Evolutionary conservation across 1,284 basidiomycete species (phyloP).

Genomic region (Amanita bisporigera): DNA sequence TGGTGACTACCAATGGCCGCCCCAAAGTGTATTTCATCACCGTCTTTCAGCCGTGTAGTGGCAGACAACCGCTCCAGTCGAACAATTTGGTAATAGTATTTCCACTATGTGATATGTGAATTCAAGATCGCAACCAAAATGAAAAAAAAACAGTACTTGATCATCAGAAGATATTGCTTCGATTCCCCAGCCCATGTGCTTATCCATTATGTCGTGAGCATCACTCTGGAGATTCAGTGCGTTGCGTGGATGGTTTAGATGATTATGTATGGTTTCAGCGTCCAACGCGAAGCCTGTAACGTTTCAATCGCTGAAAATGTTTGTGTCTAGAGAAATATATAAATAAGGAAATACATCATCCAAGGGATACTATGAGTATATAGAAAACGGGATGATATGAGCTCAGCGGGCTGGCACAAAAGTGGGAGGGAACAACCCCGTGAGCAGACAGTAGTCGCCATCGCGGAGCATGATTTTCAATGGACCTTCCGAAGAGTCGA

Average conservation of each 20-base stretch:
- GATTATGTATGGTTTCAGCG: conserved; percentile 10
- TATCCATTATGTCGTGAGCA: conserved; percentile 12
- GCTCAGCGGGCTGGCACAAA: conserved; percentile 13
- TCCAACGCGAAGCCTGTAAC: conserved; percentile 15
- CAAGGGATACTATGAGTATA: conserved; percentile 8
- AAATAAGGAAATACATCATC: conserved; percentile 1
- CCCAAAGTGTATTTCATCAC: too few species aligned
- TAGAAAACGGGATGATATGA: conserved; percentile 21
- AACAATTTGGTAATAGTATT: conserved; percentile 1
- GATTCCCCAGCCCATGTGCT: neutral
- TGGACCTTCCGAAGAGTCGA: conserved; percentile 4
- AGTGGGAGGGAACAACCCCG: conserved; percentile 11
- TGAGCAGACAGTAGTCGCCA: conserved; percentile 15
- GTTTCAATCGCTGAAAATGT: conserved; percentile 15
- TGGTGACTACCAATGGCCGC: too few species aligned
- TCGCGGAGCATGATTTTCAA: conserved; percentile 16
- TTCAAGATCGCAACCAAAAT: neutral
- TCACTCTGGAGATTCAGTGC: conserved; percentile 8
- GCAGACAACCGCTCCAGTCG: neutral
- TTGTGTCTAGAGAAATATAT: conserved; percentile 14
- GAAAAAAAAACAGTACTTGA: neutral
- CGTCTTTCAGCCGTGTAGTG: too few species aligned
- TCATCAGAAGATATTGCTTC: neutral
- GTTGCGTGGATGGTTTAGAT: conserved; percentile 19
- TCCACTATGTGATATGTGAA: conserved; percentile 1